Base-by-base conservation (phyloP, 1,139 yeast genomes). In the Blastobotrys proliferans region DNA sequence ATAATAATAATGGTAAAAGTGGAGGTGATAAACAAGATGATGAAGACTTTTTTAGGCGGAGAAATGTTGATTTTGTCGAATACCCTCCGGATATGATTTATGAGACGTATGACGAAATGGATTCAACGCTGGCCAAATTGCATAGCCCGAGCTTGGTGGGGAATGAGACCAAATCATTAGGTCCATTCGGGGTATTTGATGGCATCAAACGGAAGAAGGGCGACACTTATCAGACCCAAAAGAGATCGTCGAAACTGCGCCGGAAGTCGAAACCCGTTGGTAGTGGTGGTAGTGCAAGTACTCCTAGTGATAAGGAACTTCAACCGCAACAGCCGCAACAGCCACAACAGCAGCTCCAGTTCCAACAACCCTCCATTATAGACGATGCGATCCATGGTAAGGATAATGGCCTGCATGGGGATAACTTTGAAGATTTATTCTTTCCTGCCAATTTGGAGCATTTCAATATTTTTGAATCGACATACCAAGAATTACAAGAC, bases 141-240 rank as follows among this genome's bases (percentile, higher is more conserved):
- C 85, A 84, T 54, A 67, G 75, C 24, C 77, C 82, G 27, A 51
- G 56, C 3, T 61, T 74, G 40, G 69, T 36, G 8, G 66, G 65
- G 24, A 69, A 70, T 2, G 72, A 73, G 46, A 81, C 94, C 0
- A 73, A 77, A 63, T 60, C 76, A 11, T 64, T 76, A 41, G 95
- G 95, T 0, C 94, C 94, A 9, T 88, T 87, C 67, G 95, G 95
- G 0, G 94, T 85, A 1, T 86, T 88, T 55, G 70, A 72, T 48
- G 73, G 71, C 3, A 47, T 49, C 4, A 52, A 22, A 14, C 16
- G 44, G 39, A 54, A 30, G 35, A 18, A 31, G 35, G 22, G 19
- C 16, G 21, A n/a, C n/a, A n/a, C n/a, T 16, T n/a, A 31, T 17
- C 8, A 31, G 10, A n/a, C 5, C 18, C n/a, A 30, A 16, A 30